These are phyloP conservation scores for Bodo saltans DNA, from an alignment of 78 protist genomes.

Conservation along the genomic window DNA sequence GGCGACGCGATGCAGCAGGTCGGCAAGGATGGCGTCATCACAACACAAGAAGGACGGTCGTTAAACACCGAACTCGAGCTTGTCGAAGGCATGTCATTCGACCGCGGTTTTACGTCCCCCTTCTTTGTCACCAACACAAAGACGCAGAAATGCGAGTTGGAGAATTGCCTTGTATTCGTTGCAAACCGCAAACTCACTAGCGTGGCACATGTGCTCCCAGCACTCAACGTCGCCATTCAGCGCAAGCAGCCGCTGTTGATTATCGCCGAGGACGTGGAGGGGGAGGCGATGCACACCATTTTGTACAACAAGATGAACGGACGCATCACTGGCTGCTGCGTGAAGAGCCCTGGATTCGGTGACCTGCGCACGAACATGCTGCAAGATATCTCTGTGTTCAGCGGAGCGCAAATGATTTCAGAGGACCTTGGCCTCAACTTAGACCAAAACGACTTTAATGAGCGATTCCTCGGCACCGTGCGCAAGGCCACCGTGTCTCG, in stretches of 20 bases:
- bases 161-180: slow-evolving; percentile 77
- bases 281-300: slow-evolving; percentile 88
- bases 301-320: slow-evolving; percentile 78
- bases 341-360: slow-evolving; percentile 99
- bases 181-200: slow-evolving; percentile 58
- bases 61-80: slow-evolving; percentile 88
- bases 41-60: slow-evolving; percentile 97
- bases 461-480: slow-evolving; percentile 72
- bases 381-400: slow-evolving; percentile 93
- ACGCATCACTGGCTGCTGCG: slow-evolving; percentile 72
- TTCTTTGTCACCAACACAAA: slow-evolving; percentile 90
- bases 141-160: slow-evolving; percentile 75
- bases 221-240: slow-evolving; percentile 71
- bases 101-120: slow-evolving; percentile 94
- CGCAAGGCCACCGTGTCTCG: slow-evolving; percentile 73
- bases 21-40: slow-evolving; percentile 98
- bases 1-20: slow-evolving; percentile 96
- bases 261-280: slow-evolving; percentile 93
- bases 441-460: slow-evolving; percentile 52
- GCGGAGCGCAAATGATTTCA: slow-evolving; percentile 79
- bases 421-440: slow-evolving; percentile 38
- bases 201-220: slow-evolving; percentile 69
- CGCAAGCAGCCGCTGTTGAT: slow-evolving; percentile 73
- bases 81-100: slow-evolving; percentile 96
- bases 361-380: slow-evolving; percentile 87